These are phyloP conservation scores for Phytophthora palmivora DNA, from an alignment of 352 stramenopile genomes.

Conservation along the genomic window DNA sequence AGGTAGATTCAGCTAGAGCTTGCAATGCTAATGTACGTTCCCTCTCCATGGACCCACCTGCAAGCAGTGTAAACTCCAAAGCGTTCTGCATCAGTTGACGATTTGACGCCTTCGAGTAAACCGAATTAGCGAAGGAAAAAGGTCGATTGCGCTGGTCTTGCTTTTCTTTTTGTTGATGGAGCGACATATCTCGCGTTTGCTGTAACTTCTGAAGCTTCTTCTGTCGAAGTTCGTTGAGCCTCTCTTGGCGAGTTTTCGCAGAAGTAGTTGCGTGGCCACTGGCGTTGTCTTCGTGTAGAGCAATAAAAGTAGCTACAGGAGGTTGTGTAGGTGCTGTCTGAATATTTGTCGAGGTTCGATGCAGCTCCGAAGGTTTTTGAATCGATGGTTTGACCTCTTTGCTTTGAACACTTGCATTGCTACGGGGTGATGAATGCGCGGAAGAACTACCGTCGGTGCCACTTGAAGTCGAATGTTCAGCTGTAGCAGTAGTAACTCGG, in stretches of 20 bases:
- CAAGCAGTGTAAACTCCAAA: constrained; percentile 79
- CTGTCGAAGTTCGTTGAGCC: constrained; percentile 56
- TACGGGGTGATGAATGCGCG: background rate
- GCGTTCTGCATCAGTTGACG: constrained; percentile 81
- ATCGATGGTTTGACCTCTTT: background rate
- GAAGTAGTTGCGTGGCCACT: background rate
- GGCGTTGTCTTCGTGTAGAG: constrained; percentile 7
- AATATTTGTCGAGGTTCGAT: background rate
- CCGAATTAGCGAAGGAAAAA: constrained; percentile 10
- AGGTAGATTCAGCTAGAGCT: constrained; percentile 48
- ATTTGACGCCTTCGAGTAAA: constrained; percentile 58
- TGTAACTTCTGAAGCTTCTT: constrained; percentile 76
- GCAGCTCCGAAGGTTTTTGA: background rate
- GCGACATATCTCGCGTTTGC: constrained; percentile 42
- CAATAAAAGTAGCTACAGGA: constrained; percentile 26
- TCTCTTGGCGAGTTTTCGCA: constrained; percentile 27
- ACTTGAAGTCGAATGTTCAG: constrained; percentile 7
- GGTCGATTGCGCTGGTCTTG: constrained; percentile 20
- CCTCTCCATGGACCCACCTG: constrained; percentile 65
- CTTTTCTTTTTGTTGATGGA: constrained; percentile 44
- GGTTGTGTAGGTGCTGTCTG: constrained; percentile 1
- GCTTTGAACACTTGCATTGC: background rate
- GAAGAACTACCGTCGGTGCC: background rate
- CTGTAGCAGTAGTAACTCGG: background rate
- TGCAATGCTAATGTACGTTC: constrained; percentile 56